A percentile compares a stretch with the other conserved stretches of the same genome.
phyloP scores from a whole-genome alignment of 345 rosid genomes.

The Zanthoxylum bungeanum region DNA sequence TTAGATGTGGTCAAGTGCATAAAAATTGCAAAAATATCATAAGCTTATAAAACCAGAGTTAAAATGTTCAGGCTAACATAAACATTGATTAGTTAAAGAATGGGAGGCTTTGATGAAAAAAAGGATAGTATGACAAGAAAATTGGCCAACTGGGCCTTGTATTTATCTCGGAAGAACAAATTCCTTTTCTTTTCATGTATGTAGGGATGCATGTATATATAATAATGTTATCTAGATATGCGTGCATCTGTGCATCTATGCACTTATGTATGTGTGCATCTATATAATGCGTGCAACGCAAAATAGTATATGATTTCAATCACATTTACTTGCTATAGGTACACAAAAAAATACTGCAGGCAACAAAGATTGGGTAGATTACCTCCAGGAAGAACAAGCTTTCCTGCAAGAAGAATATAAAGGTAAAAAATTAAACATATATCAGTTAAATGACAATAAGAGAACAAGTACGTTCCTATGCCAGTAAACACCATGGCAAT shows the following conservation, averaged over 20 bases:
- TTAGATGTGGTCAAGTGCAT: background rate
- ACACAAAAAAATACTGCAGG: background rate
- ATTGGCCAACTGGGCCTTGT: background rate
- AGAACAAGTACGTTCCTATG: background rate
- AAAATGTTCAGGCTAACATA: background rate
- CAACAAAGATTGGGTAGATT: constrained; percentile 20
- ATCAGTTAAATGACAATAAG: background rate
- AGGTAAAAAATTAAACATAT: constrained; percentile 20
- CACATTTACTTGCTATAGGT: background rate
- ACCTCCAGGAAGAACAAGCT: constrained; percentile 88
- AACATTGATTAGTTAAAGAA: background rate
- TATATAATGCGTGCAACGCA: background rate
- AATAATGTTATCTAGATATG: background rate
- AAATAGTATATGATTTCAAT: too few species aligned
- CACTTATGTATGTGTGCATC: background rate
- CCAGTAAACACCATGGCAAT: background rate
- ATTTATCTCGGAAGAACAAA: background rate
- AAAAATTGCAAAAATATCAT: background rate
- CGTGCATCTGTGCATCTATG: background rate
- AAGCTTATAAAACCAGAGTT: background rate
- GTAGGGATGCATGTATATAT: background rate
- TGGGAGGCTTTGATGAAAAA: background rate
- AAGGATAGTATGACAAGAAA: background rate
- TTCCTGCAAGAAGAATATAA: constrained; percentile 59
- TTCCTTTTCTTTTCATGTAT: background rate